phyloP scores from a whole-genome alignment of 805 yeast genomes.

The Yamadazyma laniorum region DNA sequence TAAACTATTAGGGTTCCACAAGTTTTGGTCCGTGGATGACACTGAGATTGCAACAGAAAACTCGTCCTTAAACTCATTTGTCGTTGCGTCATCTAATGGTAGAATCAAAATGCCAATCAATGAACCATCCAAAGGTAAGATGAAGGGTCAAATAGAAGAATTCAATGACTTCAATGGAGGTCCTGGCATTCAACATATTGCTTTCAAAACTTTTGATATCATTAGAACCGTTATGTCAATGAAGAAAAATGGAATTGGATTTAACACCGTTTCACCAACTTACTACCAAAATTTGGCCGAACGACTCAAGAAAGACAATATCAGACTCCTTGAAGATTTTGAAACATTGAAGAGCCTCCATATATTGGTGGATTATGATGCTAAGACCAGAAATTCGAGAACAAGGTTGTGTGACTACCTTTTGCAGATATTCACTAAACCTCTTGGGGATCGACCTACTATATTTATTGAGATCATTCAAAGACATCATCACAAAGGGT shows the following conservation, averaged over 20 bases:
- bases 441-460: constrained; percentile 76
- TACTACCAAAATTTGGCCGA: constrained; percentile 55
- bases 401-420: constrained; percentile 55
- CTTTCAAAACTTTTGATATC: constrained; percentile 63
- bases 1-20: constrained; percentile 65
- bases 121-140: constrained; percentile 72
- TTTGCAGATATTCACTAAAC: constrained; percentile 76
- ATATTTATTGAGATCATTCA: constrained; percentile 80
- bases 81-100: constrained; percentile 70
- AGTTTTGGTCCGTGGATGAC: constrained; percentile 86
- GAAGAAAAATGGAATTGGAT: constrained; percentile 64
- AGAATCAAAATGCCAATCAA: constrained; percentile 76
- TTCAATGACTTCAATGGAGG: constrained; percentile 73
- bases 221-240: constrained; percentile 52
- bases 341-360: constrained; percentile 48
- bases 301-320: constrained; percentile 44
- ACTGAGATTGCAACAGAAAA: constrained; percentile 65
- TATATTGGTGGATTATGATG: constrained; percentile 75
- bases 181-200: constrained; percentile 84
- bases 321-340: constrained; percentile 53
- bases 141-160: constrained; percentile 79
- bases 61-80: constrained; percentile 70
- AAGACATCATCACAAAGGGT: constrained; percentile 75
- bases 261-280: constrained; percentile 55
- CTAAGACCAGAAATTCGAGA: constrained; percentile 30